Base-by-base conservation (phyloP, 768 basidiomycete species). In the Ephemerocybe angulata region DNA sequence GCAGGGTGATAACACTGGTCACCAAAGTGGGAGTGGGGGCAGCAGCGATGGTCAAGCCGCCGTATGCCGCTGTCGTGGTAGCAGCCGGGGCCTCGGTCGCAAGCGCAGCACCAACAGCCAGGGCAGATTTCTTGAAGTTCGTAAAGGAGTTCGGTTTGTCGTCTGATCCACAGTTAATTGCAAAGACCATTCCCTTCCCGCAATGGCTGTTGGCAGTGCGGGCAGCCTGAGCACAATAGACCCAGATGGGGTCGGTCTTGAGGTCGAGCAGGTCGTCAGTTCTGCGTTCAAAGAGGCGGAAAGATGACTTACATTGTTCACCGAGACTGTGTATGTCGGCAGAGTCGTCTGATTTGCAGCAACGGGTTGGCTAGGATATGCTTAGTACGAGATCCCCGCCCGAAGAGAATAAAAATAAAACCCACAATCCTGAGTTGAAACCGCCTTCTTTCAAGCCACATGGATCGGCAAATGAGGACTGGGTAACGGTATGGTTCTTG, bases 181-280 rank as follows among this genome's bases (percentile, higher is more conserved):
- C 78, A 63, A 85, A 85, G 40, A 87, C 82, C 84, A 87, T 86
- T 61, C 84, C 84, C 56, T 69, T 60, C 52, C 83, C 82, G 60
- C 85, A 86, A 65, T 87, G 85, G 55, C 74, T 77, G 31, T 65
- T 71, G 4, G 82, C 70, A 2, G 78, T 80, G 37, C 74, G 70
- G 40, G 70, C 74, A 50, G 70, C 79, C 60, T 86, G 84, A 40
- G 67, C 68, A 64, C 85, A 86, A 71, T 78, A 79, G 3, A 84
- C 70, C 85, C 84, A 85, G 33, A 83, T 69, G 3, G 84, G 83
- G 33, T 75, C 61, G 6, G 79, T 82, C 82, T 83, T 53, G 29
- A 54, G 50, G 50, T 28, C 22, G 25, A 50, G 52, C 41, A 52
- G 57, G 52, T 10, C 38, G 31, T 35, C 17, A 50, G 4, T 35